Evolutionary conservation across 2,329 filamentous ascomycete species (phyloP).

Genomic region (Calonectria hawksworthii): DNA sequence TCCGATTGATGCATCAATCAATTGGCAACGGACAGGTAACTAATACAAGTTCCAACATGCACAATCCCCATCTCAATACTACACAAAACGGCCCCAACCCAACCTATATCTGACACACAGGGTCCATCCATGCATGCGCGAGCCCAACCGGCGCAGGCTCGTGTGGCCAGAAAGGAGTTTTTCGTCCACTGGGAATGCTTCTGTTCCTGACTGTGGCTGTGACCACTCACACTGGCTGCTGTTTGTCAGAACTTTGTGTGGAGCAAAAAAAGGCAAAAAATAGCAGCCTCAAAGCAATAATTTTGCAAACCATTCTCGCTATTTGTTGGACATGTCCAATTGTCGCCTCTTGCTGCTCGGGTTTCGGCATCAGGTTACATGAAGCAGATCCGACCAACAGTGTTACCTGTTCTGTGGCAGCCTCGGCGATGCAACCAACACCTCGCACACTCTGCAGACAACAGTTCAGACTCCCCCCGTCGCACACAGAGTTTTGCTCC

Average conservation of each 20-base stretch:
- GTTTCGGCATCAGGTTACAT: neutral
- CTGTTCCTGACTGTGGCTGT: slow-evolving; percentile 14
- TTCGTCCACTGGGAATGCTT: neutral
- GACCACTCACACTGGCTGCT: neutral
- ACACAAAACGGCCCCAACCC: slow-evolving; percentile 1
- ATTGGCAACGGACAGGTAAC: neutral
- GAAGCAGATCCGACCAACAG: neutral
- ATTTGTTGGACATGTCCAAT: neutral
- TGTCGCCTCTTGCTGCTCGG: neutral
- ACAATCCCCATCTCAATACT: slow-evolving; percentile 7
- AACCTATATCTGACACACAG: slow-evolving; percentile 7
- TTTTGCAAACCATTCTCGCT: neutral
- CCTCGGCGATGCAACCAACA: neutral
- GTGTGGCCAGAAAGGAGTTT: neutral
- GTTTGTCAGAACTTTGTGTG: slow-evolving; percentile 12
- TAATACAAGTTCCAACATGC: neutral
- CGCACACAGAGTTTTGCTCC: neutral
- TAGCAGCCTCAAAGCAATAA: neutral
- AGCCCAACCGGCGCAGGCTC: neutral
- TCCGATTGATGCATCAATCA: slow-evolving; percentile 11
- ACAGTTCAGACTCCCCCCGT: neutral
- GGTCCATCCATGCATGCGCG: slow-evolving; percentile 18
- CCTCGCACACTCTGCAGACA: neutral
- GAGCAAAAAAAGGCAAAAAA: neutral
- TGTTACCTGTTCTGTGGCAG: neutral